Base-by-base conservation (phyloP, 352 stramenopile genomes). In the Pythium pyrilobum region DNA sequence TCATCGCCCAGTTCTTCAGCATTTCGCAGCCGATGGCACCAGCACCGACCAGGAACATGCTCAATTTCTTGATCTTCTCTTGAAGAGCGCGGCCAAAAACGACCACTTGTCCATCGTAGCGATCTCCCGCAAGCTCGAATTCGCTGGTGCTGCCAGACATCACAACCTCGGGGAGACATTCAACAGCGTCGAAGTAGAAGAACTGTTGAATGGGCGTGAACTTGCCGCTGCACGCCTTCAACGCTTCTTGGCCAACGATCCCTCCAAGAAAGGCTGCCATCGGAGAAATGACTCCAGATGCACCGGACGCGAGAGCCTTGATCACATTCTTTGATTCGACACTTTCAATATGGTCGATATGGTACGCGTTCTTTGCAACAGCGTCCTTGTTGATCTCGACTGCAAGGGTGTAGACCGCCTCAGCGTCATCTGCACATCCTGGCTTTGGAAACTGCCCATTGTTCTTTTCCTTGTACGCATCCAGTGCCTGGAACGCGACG, bases 1-100 rank as follows among this genome's bases (percentile, higher is more conserved):
- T 99, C 66, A 99, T 89, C 1, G 97, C 97, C 95, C 96, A 99
- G 69, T 99, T 99, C 79, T 99, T 99, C 7, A 99, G 82, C 94
- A 99, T 99, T 76, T 99, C 97, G 66, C 97, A 99, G 4, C 97
- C 97, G 63, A 99, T 99, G 4, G 97, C 97, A 41, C 97, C 97
- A 15, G 97, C 96, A 24, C 97, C 97, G 44, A 99, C 95, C 18
- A 99, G 77, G 61, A 99, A 99, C 60, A 99, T 71, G 43, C 81
- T 96, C 54, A 97, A 62, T 42, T 85, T 81, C 25, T 88, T 73
- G 39, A 98, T 77, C 47, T 89, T 83, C 27, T 79, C 69, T 55
- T 96, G 86, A 25, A 96, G 39, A 7, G 64, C 61, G 9, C 71
- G 75, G 10, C 90, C 90, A 50, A 96, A 98, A 11, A 98, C 84